A percentile compares a stretch with the other conserved stretches of the same genome.
These are phyloP conservation scores for Candida tunisiensis DNA, from an alignment of 1,139 yeast genomes.

Conservation along the genomic window DNA sequence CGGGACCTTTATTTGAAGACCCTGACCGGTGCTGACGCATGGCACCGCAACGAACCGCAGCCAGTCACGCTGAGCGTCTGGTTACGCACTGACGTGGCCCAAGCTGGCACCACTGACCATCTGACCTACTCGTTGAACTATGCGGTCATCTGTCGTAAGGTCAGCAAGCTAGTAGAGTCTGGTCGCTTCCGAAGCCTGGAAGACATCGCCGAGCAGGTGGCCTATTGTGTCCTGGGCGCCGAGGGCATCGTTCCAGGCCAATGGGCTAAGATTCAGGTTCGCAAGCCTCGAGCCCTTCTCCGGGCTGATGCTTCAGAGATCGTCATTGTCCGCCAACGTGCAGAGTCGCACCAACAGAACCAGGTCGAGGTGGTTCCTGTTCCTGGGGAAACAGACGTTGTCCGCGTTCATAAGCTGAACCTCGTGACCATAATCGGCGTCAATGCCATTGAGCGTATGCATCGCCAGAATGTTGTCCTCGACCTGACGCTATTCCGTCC, in stretches of 20 bases:
- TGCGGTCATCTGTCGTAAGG: constrained; percentile 60
- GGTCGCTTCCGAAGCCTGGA: constrained; percentile 32
- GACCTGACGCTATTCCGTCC: constrained; percentile 29
- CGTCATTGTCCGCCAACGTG: constrained; percentile 19
- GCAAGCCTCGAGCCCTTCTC: constrained; percentile 36
- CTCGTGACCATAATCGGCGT: constrained; percentile 76
- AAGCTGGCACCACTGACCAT: constrained; percentile 64
- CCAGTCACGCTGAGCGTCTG: constrained; percentile 45
- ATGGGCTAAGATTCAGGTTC: constrained; percentile 28
- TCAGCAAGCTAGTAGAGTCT: constrained; percentile 32
- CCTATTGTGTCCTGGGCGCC: constrained; percentile 32
- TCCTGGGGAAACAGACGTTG: constrained; percentile 19
- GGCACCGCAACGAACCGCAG: constrained; percentile 57
- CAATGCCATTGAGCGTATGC: constrained; percentile 72
- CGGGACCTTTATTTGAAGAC: constrained; percentile 44
- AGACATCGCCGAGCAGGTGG: constrained; percentile 41
- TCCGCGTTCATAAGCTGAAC: constrained; percentile 35
- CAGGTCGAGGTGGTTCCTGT: constrained; percentile 9
- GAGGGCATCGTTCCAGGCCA: constrained; percentile 36
- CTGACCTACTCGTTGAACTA: constrained; percentile 70
- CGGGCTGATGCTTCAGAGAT: constrained; percentile 36
- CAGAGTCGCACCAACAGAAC: constrained; percentile 1
- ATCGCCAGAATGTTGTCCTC: constrained; percentile 57
- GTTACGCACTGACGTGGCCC: constrained; percentile 49
- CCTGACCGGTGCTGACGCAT: constrained; percentile 57